phyloP scores from a whole-genome alignment of 2,329 filamentous ascomycete genomes.

The Xylaria sp. region DNA sequence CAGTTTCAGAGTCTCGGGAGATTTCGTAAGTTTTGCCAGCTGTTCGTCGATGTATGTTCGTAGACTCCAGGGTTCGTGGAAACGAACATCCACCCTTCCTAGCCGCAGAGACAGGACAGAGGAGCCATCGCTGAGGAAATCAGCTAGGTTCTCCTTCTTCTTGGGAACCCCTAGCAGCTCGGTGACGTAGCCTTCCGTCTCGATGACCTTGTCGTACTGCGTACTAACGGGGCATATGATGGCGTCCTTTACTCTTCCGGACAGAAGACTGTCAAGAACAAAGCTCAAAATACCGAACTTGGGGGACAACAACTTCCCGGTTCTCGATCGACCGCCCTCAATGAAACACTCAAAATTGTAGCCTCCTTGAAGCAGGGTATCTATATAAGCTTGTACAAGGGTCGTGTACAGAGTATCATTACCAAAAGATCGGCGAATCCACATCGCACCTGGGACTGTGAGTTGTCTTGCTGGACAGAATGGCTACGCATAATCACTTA shows the following conservation, averaged over 20 bases:
- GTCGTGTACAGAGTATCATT: constrained; percentile 89
- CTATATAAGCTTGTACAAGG: constrained; percentile 94
- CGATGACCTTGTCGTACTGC: constrained; percentile 98
- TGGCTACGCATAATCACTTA: constrained; percentile 18
- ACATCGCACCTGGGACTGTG: constrained; percentile 69
- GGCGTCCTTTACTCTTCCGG: constrained; percentile 84
- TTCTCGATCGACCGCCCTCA: constrained; percentile 89
- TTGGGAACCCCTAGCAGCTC: constrained; percentile 94
- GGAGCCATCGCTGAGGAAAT: constrained; percentile 82
- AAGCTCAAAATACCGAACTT: constrained; percentile 96
- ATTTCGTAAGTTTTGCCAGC: constrained; percentile 57
- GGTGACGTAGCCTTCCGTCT: constrained; percentile 94
- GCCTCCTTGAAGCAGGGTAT: constrained; percentile 85
- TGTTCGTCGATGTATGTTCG: constrained; percentile 80
- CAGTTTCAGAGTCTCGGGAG: constrained; percentile 51
- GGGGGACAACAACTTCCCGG: constrained; percentile 88
- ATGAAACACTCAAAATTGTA: constrained; percentile 98
- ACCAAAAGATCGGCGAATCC: constrained; percentile 89
- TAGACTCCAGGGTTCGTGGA: constrained; percentile 95
- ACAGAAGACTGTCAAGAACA: constrained; percentile 85
- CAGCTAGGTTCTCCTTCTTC: constrained; percentile 88
- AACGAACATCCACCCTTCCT: constrained; percentile 90
- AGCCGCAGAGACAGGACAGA: constrained; percentile 87
- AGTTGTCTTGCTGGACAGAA: constrained; percentile 3
- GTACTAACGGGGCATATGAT: constrained; percentile 96